Conservation (phyloP, 257 asterid genomes). For the Solanum lycopersicoides region DNA sequence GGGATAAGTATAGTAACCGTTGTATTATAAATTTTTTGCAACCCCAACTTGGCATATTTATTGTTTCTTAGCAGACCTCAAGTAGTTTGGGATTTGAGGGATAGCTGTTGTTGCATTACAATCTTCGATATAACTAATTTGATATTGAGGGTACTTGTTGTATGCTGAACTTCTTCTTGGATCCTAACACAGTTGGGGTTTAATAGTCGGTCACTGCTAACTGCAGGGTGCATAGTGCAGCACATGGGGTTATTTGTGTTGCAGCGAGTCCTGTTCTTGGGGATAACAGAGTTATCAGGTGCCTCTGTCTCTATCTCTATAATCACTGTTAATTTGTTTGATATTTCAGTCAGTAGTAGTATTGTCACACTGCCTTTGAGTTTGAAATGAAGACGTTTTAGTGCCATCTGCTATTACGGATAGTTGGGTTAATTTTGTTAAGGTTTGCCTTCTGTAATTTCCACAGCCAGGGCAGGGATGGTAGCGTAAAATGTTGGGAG, state of each 20-base stretch:
- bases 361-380: background rate
- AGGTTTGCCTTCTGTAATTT: background rate
- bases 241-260: conserved; percentile 78
- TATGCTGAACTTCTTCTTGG: background rate
- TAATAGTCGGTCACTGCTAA: background rate
- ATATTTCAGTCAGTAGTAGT: background rate
- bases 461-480: conserved; percentile 84
- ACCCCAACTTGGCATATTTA: background rate
- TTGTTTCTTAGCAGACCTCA: background rate
- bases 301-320: background rate
- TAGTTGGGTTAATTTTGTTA: background rate
- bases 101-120: background rate
- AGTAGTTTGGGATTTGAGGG: background rate
- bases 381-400: background rate
- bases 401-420: background rate
- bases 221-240: conserved; percentile 71
- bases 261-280: conserved; percentile 37
- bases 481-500: conserved; percentile 79
- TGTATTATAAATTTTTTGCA: background rate
- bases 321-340: background rate
- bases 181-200: background rate
- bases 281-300: conserved; percentile 55
- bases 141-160: background rate
- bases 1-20: background rate
- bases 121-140: background rate